phyloP scores from a whole-genome alignment of 192 early-diverging fungal species.

The Funneliformis geosporum region DNA sequence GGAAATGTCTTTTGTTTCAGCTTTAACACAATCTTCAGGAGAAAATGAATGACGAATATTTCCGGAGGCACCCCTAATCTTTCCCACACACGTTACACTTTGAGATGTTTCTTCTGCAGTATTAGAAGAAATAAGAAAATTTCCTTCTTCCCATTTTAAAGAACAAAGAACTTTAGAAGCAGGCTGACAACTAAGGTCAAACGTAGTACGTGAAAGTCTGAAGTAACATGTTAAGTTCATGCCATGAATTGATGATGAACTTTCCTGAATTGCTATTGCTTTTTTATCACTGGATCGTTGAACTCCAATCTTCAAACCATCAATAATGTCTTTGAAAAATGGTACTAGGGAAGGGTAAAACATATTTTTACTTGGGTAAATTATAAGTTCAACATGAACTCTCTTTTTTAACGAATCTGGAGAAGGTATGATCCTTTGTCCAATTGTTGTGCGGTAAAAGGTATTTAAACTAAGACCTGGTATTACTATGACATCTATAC shows the following conservation, averaged over 20 bases:
- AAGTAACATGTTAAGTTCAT: constrained; percentile 57
- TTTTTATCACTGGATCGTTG: constrained; percentile 41
- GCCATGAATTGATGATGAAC: constrained; percentile 39
- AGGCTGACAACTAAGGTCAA: constrained; percentile 74
- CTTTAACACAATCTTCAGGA: constrained; percentile 66
- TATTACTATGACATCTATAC: constrained; percentile 52
- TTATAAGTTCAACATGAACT: constrained; percentile 62
- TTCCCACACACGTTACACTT: constrained; percentile 58
- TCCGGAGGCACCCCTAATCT: constrained; percentile 58
- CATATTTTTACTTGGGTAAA: constrained; percentile 70
- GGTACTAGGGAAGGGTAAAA: constrained; percentile 69
- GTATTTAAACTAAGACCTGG: constrained; percentile 56
- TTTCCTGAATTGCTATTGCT: constrained; percentile 39
- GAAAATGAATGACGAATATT: constrained; percentile 74
- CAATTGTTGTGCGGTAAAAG: constrained; percentile 49
- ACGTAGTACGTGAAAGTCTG: constrained; percentile 62
- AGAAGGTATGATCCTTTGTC: constrained; percentile 37
- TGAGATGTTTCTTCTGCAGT: constrained; percentile 40
- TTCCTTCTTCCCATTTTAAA: constrained; percentile 68
- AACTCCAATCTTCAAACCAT: constrained; percentile 62
- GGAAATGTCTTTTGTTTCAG: constrained; percentile 60
- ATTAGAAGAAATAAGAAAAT: constrained; percentile 59
- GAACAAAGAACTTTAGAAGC: constrained; percentile 70
- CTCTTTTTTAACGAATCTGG: constrained; percentile 37
- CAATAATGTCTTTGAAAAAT: constrained; percentile 68